Evolutionary conservation across 1,139 yeast species (phyloP), one percentile per base, ranked within the genome.

Genomic region (Casaregolazyma lundiana): DNA sequence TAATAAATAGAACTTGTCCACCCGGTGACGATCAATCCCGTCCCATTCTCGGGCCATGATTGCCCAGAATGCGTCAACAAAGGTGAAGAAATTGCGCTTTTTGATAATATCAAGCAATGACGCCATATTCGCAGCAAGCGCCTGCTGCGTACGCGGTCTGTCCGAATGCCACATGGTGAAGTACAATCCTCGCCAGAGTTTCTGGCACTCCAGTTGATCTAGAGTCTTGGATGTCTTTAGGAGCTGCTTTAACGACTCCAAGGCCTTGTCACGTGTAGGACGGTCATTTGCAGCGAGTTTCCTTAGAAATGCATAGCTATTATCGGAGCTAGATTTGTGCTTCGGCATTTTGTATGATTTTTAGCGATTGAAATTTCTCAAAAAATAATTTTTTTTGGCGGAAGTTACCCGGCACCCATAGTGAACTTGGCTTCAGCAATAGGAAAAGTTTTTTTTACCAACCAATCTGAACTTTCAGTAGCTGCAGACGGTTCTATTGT

Each of bases 81-180:
- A 88, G 32, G 71, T 66, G 46, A 70, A 56, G 58, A 72, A 70
- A 61, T 74, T 67, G 36, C 69, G 69, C 22, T 73, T 70, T 19
- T 78, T 70, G 0, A 51, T 50, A 21, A 57, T 46, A 26, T 45
- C 45, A 50, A 75, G 76, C 42, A 92, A 69, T 43, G 68, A 73
- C 0, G 94, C 95, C 52, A 92, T 70, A 43, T 78, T 80, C 45
- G 75, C 78, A 2, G 96, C 95, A 39, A 92, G 71, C 50, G 82
- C 71, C 64, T 89, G 96, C 67, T 92, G 98, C 22, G 96, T 94
- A 56, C 83, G 75, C 24, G 96, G 95, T 59, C 94, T 78, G 66
- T 92, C 98, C 62, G 95, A 79, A 67, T 84, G 88, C 98, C 98
- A 92, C 96, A 92, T 87, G 22, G 81, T 62, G 64, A 75, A 92